Evolutionary conservation across 1,139 yeast species (phyloP).

Genomic region (Meyerozyma carpophila): DNA sequence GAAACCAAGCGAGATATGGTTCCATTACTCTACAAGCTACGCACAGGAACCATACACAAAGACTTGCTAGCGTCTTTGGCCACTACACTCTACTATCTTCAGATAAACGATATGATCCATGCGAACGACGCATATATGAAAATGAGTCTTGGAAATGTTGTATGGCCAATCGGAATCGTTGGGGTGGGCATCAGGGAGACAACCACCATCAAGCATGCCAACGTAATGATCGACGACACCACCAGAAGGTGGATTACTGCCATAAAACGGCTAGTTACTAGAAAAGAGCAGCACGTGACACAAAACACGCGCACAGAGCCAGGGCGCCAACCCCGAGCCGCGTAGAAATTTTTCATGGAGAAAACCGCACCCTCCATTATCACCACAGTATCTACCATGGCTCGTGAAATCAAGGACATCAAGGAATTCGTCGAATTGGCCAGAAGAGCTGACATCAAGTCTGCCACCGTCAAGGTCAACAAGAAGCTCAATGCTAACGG

Average conservation of each 20-base stretch:
- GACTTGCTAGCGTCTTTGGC: conserved; percentile 51
- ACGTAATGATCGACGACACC: conserved; percentile 72
- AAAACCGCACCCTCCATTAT: background rate
- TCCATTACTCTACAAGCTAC: conserved; percentile 54
- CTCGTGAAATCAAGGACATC: conserved; percentile 85
- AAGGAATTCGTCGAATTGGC: conserved; percentile 97
- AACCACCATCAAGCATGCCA: conserved; percentile 54
- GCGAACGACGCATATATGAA: conserved; percentile 73
- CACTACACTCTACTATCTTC: conserved; percentile 58
- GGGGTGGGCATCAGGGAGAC: conserved; percentile 78
- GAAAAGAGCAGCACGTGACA: background rate
- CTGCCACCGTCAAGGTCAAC: conserved; percentile 89
- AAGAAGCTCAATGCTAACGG: conserved; percentile 81
- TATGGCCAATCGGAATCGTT: conserved; percentile 89
- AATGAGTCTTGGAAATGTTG: conserved; percentile 79
- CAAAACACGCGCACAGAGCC: background rate
- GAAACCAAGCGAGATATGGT: conserved; percentile 62
- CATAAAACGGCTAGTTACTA: conserved; percentile 62
- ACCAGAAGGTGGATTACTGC: conserved; percentile 77
- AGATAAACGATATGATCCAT: conserved; percentile 42
- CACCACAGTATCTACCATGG: background rate
- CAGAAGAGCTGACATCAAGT: conserved; percentile 93
- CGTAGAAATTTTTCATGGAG: background rate
- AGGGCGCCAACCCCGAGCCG: background rate
- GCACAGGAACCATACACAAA: conserved; percentile 39